A percentile compares a stretch with the other conserved stretches of the same genome.
phyloP scores from a whole-genome alignment of 1,139 yeast species.

The Yamadazyma buinensis region DNA sequence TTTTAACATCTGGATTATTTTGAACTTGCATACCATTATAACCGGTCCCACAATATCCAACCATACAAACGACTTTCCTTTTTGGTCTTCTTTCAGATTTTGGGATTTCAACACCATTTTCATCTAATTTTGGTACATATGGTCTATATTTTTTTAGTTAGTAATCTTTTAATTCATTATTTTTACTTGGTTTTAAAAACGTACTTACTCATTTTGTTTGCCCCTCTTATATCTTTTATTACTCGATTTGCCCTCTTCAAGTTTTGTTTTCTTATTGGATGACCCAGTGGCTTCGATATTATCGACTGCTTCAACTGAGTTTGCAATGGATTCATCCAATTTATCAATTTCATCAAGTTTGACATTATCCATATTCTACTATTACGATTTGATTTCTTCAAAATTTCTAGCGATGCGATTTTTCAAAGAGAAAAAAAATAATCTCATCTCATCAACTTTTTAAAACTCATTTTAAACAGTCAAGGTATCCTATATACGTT shows the following conservation, averaged over 20 bases:
- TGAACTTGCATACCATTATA: conserved; percentile 94
- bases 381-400: no score
- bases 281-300: no score
- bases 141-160: conserved; percentile 26
- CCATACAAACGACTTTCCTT: conserved; percentile 83
- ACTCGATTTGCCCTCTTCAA: not conserved
- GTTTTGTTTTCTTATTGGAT: not conserved
- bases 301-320: not conserved
- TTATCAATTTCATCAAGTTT: conserved; percentile 1
- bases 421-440: no score
- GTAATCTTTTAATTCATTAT: no score
- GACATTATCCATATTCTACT: conserved; percentile 3
- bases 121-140: conserved; percentile 49
- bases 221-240: conserved; percentile 14
- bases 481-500: no score
- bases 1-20: conserved; percentile 77
- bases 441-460: no score
- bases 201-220: conserved; percentile 28
- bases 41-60: conserved; percentile 98
- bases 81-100: conserved; percentile 71
- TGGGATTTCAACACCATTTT: conserved; percentile 56
- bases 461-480: no score
- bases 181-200: no score
- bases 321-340: not conserved
- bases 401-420: not conserved